A percentile compares a stretch with the other conserved stretches of the same genome.
Conservation (phyloP, 163 green algal species). For the Coccomyxa subellipsoidea region DNA sequence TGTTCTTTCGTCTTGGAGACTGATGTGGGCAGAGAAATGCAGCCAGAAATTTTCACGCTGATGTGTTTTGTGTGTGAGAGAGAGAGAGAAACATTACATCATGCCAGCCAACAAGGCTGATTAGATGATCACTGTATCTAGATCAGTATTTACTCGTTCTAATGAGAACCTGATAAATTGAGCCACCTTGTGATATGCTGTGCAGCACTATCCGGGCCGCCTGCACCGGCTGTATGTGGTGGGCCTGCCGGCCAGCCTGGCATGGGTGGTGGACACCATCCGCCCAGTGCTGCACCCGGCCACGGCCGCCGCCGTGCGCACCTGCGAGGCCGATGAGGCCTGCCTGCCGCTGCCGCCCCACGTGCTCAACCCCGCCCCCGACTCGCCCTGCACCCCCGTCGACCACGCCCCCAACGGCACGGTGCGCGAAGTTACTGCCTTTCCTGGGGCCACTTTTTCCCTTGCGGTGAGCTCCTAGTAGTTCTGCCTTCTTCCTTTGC, state of each 20-base stretch:
- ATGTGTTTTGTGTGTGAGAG: too few relatives aligned
- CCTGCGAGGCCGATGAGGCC: constrained; percentile 3
- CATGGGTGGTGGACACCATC: constrained; percentile 34
- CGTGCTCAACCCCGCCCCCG: not conserved
- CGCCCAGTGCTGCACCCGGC: constrained; percentile 25
- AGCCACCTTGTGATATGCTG: not conserved
- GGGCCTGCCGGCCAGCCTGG: constrained; percentile 35
- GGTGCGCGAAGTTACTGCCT: not conserved
- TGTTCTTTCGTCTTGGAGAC: too few relatives aligned
- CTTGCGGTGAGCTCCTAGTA: too few relatives aligned
- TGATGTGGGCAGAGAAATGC: too few relatives aligned
- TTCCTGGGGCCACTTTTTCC: not conserved
- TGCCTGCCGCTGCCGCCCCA: constrained; percentile 26
- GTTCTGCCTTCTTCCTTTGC: too few relatives aligned
- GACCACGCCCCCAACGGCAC: not conserved
- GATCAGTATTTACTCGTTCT: too few relatives aligned
- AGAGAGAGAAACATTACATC: too few relatives aligned
- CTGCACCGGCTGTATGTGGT: constrained; percentile 46
- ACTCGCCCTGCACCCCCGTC: not conserved
- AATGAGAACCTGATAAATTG: not conserved
- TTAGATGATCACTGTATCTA: too few relatives aligned
- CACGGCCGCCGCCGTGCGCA: constrained; percentile 25
- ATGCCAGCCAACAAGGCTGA: too few relatives aligned
- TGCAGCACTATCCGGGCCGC: constrained; percentile 28
- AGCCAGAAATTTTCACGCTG: too few relatives aligned